phyloP scores from a whole-genome alignment of 352 stramenopile species.

The Plasmopara halstedii region DNA sequence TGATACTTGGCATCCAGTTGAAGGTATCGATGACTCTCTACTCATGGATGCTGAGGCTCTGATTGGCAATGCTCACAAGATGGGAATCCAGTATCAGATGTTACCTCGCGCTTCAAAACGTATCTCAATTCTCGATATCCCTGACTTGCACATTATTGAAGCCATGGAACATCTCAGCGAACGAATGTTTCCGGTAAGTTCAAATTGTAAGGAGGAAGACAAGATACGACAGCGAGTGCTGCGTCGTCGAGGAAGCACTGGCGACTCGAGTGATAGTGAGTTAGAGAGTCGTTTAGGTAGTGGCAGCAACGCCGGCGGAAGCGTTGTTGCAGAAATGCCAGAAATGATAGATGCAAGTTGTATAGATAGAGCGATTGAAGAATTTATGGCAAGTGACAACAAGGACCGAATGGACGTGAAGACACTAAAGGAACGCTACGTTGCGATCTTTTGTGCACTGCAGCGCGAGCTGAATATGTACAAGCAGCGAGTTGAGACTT shows the following conservation, averaged over 20 bases:
- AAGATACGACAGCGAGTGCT: constrained; percentile 15
- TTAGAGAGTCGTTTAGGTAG: constrained; percentile 2
- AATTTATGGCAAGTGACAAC: constrained; percentile 26
- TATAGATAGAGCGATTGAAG: constrained; percentile 46
- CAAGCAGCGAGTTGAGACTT: constrained; percentile 40
- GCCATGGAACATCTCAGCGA: constrained; percentile 22
- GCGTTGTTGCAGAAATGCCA: constrained; percentile 12
- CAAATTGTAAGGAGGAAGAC: constrained; percentile 13
- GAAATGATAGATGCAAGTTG: constrained; percentile 22
- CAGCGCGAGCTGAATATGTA: constrained; percentile 51
- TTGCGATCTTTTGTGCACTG: constrained; percentile 57
- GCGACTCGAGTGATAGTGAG: constrained; percentile 11
- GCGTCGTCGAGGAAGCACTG: constrained; percentile 15
- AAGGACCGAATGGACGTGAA: constrained; percentile 22
- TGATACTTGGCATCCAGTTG: constrained; percentile 15
- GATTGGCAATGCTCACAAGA: constrained; percentile 65
- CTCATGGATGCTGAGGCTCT: constrained; percentile 59
- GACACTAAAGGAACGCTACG: constrained; percentile 44
- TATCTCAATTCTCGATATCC: constrained; percentile 62
- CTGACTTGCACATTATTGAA: constrained; percentile 64
- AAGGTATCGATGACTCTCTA: constrained; percentile 43
- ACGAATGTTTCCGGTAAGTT: constrained; percentile 4
- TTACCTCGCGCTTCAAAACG: constrained; percentile 38
- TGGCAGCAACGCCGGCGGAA: constrained; percentile 20
- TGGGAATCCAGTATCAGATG: constrained; percentile 57